Evolutionary conservation across 495 filamentous ascomycete species (phyloP), one percentile per base, ranked within the genome.

Genomic region (Immersiella caudata): DNA sequence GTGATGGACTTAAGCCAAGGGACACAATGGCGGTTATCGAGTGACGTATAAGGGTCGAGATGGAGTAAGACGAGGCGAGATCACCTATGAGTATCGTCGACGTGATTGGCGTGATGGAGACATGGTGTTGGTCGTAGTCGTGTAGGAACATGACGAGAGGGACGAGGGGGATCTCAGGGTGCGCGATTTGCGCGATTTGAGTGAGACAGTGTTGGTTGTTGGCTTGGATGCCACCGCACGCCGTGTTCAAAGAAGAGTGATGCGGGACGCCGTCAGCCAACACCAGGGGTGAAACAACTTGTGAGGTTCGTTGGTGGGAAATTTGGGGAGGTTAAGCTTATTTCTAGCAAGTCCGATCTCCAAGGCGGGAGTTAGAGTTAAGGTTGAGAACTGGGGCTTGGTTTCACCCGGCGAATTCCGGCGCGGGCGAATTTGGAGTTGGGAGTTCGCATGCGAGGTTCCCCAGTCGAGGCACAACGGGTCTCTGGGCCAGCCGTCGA

Each of bases 1-100:
- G 27, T 5, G 46, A 35, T 11, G 71, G 70, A 58, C 57, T 73
- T 2, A 1, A 21, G 20, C 20, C 12, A 0, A 80, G 67, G 0
- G 75, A 79, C 27, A 82, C 70, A 0, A 81, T 79, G 27, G 79
- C 78, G 12, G 72, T 78, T 51, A 80, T 79, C 40, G 33, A 49
- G 49, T 80, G 71, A 18, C 68, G 64, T 56, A 67, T 66, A 54
- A 81, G 78, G 61, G 75, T 74, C 8, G 68, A 64, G 20, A 66
- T 62, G 36, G 72, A 72, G 46, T 66, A 51, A 22, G 77, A 77
- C 27, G 74, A 67, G 25, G 69, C 35, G 49, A 74, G 69, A 67
- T 80, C 75, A 50, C 77, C 79, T 0, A 81, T 68, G 63, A 74
- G 75, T 65, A 82, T 74, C 60, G 35, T 51, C 4, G 36, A 24